These are phyloP conservation scores for Xylaria grammica DNA, from an alignment of 495 filamentous ascomycete species.

Conservation along the genomic window DNA sequence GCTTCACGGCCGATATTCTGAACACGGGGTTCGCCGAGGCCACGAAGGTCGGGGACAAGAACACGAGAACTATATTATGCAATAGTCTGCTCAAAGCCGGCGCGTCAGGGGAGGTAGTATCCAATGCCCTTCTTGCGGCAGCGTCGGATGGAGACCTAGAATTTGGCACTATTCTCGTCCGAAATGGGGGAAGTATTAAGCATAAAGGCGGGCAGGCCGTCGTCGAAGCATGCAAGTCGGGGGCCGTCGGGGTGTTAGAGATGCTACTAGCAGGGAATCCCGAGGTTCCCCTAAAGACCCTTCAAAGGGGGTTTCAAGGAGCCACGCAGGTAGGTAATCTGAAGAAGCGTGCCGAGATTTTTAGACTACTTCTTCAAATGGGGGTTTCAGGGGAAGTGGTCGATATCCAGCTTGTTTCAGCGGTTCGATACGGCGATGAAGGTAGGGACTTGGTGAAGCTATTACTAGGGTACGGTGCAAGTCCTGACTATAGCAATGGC, in stretches of 20 bases:
- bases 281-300: conserved; percentile 38
- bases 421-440: conserved; percentile 49
- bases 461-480: conserved; percentile 49
- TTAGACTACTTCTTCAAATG: conserved; percentile 46
- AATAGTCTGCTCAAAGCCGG: conserved; percentile 44
- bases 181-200: conserved; percentile 48
- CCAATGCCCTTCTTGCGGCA: conserved; percentile 47
- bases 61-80: conserved; percentile 40
- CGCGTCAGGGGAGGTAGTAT: conserved; percentile 40
- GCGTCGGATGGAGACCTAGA: conserved; percentile 51
- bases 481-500: conserved; percentile 48
- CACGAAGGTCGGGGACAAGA: conserved; percentile 34
- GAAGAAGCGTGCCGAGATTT: conserved; percentile 44
- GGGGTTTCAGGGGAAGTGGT: conserved; percentile 49
- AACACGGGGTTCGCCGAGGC: conserved; percentile 41
- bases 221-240: conserved; percentile 49
- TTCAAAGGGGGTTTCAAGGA: conserved; percentile 50
- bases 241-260: conserved; percentile 43
- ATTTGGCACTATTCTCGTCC: conserved; percentile 46
- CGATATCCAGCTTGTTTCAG: conserved; percentile 50
- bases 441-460: conserved; percentile 48
- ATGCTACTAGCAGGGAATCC: conserved; percentile 45
- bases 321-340: conserved; percentile 49
- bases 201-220: conserved; percentile 52
- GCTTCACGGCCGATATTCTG: conserved; percentile 34